These are phyloP conservation scores for Gonapodya sp. DNA, from an alignment of 192 early-diverging fungal genomes.

Conservation along the genomic window DNA sequence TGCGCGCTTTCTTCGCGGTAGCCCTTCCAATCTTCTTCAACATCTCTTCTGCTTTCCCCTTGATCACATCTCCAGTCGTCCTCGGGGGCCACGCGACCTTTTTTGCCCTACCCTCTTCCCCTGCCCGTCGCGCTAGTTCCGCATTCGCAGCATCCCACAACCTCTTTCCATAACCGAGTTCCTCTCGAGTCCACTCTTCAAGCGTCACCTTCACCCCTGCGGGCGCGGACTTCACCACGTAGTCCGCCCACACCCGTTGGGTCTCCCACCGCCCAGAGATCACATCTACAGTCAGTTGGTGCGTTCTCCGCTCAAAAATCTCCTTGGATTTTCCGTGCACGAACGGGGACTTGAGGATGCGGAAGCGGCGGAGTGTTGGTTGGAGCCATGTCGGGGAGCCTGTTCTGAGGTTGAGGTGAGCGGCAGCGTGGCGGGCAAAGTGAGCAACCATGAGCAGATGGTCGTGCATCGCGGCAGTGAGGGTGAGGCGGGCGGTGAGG, in stretches of 20 bases:
- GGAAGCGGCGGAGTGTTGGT: constrained; percentile 66
- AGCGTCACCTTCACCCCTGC: constrained; percentile 76
- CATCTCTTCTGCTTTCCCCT: neutral
- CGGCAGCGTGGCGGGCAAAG: constrained; percentile 76
- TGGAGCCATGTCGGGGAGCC: constrained; percentile 60
- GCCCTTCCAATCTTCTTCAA: neutral
- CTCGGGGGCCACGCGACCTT: neutral
- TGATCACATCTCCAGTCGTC: neutral
- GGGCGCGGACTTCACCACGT: constrained; percentile 72
- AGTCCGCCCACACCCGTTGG: constrained; percentile 34
- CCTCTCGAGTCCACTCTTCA: constrained; percentile 59
- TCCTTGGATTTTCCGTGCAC: constrained; percentile 94
- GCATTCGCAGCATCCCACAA: constrained; percentile 21
- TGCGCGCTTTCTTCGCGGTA: neutral
- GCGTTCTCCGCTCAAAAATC: constrained; percentile 87
- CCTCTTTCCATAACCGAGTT: constrained; percentile 24
- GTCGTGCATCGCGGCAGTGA: constrained; percentile 69
- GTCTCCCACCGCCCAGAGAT: constrained; percentile 53
- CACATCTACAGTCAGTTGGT: constrained; percentile 70
- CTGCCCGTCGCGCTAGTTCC: constrained; percentile 8
- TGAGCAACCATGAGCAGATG: constrained; percentile 79
- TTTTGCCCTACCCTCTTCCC: neutral
- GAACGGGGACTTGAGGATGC: constrained; percentile 85
- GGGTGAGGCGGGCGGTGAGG: constrained; percentile 6
- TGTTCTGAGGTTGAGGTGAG: constrained; percentile 60